Percentiles rank a stretch among this genome's conserved stretches.
phyloP scores from a whole-genome alignment of 805 yeast genomes.

The Yarrowia sp. region DNA sequence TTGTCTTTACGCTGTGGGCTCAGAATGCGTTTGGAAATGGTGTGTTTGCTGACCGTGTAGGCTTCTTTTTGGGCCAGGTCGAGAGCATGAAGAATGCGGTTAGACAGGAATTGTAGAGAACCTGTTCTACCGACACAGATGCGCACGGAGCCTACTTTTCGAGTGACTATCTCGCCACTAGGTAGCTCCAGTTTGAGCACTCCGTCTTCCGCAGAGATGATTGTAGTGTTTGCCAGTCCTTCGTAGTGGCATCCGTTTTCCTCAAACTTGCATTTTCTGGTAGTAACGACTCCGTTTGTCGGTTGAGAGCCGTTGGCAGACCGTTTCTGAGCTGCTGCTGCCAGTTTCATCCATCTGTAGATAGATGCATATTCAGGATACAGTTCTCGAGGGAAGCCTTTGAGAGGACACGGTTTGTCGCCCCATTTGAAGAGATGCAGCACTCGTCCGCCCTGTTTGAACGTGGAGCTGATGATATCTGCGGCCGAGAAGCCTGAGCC shows the following conservation, averaged over 20 bases:
- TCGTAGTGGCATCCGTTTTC: slow-evolving; percentile 20
- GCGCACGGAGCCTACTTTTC: slow-evolving; percentile 28
- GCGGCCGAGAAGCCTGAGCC: slow-evolving; percentile 41
- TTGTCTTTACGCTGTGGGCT: neutral
- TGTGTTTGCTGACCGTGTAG: slow-evolving; percentile 25
- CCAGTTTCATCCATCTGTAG: slow-evolving; percentile 32
- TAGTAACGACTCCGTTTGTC: neutral
- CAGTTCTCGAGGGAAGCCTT: slow-evolving; percentile 34
- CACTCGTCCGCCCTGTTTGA: slow-evolving; percentile 23
- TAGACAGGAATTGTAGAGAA: slow-evolving; percentile 32
- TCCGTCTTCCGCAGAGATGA: slow-evolving; percentile 27
- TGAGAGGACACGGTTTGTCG: slow-evolving; percentile 33
- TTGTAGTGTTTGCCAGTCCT: slow-evolving; percentile 31
- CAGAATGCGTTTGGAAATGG: slow-evolving; percentile 24
- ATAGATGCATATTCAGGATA: slow-evolving; percentile 38
- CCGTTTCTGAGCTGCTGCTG: slow-evolving; percentile 19
- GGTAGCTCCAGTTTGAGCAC: slow-evolving; percentile 27
- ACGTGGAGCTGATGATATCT: slow-evolving; percentile 33
- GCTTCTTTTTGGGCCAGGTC: slow-evolving; percentile 2
- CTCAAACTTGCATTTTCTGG: neutral
- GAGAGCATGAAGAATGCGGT: slow-evolving; percentile 19
- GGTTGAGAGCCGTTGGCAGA: neutral
- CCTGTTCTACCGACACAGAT: slow-evolving; percentile 37
- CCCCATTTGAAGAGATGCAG: slow-evolving; percentile 36
- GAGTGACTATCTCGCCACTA: slow-evolving; percentile 23